phyloP scores from a whole-genome alignment of 148 eudicot genomes.

The Oxyria digyna region DNA sequence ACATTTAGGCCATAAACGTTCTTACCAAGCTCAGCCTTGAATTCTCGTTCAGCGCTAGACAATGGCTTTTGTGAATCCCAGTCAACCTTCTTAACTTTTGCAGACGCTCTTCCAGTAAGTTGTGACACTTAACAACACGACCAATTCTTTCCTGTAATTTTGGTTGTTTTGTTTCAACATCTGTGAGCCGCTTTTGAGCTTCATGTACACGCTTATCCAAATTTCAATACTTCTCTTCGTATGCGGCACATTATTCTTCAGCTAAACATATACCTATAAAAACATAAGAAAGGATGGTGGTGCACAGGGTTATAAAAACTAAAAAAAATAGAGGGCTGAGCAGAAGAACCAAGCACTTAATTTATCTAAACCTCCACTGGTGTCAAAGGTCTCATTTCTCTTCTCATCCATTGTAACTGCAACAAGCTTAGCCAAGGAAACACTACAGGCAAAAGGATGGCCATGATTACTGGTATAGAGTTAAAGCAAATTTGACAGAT shows the following conservation, averaged over 20 bases:
- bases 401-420: slow-evolving; percentile 96
- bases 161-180: slow-evolving; percentile 54
- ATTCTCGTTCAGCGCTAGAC: slow-evolving; percentile 74
- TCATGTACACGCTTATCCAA: slow-evolving; percentile 48
- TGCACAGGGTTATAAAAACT: no score
- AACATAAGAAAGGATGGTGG: no score
- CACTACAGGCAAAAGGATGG: slow-evolving; percentile 82
- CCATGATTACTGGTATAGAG: slow-evolving; percentile 64
- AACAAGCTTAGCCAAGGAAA: slow-evolving; percentile 93
- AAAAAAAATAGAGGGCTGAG: no score
- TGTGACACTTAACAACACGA: slow-evolving; percentile 36
- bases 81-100: slow-evolving; percentile 55
- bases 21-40: slow-evolving; percentile 75
- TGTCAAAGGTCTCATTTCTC: slow-evolving; percentile 98
- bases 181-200: slow-evolving; percentile 45
- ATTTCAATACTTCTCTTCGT: slow-evolving; percentile 59
- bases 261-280: slow-evolving; percentile 67
- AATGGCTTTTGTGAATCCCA: slow-evolving; percentile 60
- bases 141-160: slow-evolving; percentile 41
- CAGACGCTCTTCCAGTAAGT: slow-evolving; percentile 58
- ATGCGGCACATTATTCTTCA: slow-evolving; percentile 79
- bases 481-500: not conserved
- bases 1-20: not conserved
- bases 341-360: no score
- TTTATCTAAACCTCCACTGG: slow-evolving; percentile 97